Base-by-base conservation (phyloP, 257 asterid genomes). In the Przewalskia tangutica region DNA sequence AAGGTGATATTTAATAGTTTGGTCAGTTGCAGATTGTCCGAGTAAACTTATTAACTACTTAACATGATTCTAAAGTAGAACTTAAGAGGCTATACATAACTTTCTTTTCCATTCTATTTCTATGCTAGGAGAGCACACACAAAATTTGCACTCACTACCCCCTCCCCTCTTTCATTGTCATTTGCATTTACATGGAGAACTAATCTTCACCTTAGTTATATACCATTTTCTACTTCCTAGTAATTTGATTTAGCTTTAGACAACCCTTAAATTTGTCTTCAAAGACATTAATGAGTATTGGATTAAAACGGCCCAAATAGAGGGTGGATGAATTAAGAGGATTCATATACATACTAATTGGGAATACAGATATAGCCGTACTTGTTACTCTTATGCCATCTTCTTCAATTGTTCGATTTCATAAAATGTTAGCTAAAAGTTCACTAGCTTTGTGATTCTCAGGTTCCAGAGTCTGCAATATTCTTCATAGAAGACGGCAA, bases 401-500 rank as follows among this genome's bases (percentile, higher is more conserved):
- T 9, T 67, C 32, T 6, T 23, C 70, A 38, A 58, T 18, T 42
- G 17, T 63, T 46, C 77, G 4, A 63, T 67, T 46, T 64, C 77
- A n/a, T 63, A 53, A 14, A 65, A 44, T 48, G 18, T 17, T 42
- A 67, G 48, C 38, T 67, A 20, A 70, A 70, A 6, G 55, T 18
- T 32, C 38, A 1, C 59, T 34, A 20, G 11, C 36, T 23, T 77
- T 80, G 9, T 65, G 80, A 77, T 8, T 80, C 84, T 81, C 84
- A 95, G 98, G 95, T 95, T 83, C 98, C 98, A 11, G 98, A 92
- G 83, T 64, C 89, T 46, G 93, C 98, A n/a, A 92, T 95, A 71
- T 95, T 78, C 91, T 93, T 95, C 83, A 92, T 95, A 8, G 98
- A 93, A 88, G 98, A 95, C 58, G 98, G 98, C 82, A 95, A 90